These are phyloP conservation scores for Cutaneotrichosporon sp. DNA, from an alignment of 1,284 basidiomycete genomes.

Conservation along the genomic window DNA sequence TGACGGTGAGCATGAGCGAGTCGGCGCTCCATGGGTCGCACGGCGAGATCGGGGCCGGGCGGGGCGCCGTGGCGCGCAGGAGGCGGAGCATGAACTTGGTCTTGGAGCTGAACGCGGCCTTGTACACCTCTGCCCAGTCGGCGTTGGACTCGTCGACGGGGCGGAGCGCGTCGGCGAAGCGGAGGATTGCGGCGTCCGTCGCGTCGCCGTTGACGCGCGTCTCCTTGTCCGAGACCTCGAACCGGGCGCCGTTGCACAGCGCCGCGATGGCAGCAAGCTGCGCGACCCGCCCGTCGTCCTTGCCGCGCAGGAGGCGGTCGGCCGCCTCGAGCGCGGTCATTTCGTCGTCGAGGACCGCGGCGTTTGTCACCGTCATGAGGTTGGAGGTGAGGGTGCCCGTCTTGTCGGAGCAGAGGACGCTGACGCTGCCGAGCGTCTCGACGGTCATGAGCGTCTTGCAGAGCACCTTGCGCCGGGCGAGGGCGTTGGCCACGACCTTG, in stretches of 20 bases:
- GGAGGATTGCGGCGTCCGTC: constrained; percentile 64
- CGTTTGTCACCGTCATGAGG: constrained; percentile 56
- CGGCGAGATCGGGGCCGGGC: constrained; percentile 5
- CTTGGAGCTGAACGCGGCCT: constrained; percentile 63
- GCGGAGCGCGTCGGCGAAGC: constrained; percentile 60
- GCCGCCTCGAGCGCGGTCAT: constrained; percentile 42
- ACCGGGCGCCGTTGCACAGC: constrained; percentile 66
- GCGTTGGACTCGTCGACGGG: constrained; percentile 42
- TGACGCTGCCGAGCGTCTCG: constrained; percentile 63
- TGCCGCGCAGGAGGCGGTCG: constrained; percentile 33
- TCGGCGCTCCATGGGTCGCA: constrained; percentile 26
- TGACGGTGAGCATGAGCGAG: constrained; percentile 56
- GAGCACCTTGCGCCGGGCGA: constrained; percentile 62
- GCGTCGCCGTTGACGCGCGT: constrained; percentile 63
- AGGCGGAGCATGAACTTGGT: constrained; percentile 68
- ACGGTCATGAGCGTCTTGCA: constrained; percentile 65
- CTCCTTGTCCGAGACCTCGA: constrained; percentile 57
- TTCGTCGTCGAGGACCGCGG: constrained; percentile 56
- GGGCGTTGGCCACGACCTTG: constrained; percentile 58
- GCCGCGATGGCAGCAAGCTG: constrained; percentile 59
- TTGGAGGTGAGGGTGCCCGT: constrained; percentile 60
- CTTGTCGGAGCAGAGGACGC: constrained; percentile 64
- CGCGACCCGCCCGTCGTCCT: constrained; percentile 17
- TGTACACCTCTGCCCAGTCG: constrained; percentile 53
- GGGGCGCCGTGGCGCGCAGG: constrained; percentile 11